Conservation (phyloP, 208 protist genomes). For the Acanthamoeba lenticulata region DNA sequence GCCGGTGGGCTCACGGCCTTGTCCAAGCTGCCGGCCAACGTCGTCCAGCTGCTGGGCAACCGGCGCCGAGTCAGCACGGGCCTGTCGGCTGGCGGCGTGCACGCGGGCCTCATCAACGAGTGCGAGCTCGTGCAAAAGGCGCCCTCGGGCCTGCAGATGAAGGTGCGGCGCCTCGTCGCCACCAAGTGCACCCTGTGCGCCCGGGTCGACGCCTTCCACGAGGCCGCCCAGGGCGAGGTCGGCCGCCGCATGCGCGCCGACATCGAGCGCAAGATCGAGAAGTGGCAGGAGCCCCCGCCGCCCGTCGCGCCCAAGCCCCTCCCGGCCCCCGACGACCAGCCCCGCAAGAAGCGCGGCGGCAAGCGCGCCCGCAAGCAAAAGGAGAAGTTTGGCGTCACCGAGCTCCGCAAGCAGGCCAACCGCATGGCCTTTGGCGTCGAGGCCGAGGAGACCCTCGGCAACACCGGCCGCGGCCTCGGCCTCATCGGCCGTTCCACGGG, state of each 20-base stretch:
- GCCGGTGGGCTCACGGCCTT: conserved; percentile 82
- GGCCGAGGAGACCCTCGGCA: conserved; percentile 76
- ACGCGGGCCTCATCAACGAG: conserved; percentile 81
- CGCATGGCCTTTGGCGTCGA: conserved; percentile 82
- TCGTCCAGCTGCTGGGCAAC: conserved; percentile 76
- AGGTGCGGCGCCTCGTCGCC: conserved; percentile 53
- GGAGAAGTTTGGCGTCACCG: conserved; percentile 76
- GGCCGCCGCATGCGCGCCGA: conserved; percentile 76
- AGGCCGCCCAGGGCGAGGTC: conserved; percentile 32
- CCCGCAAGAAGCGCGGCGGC: conserved; percentile 79
- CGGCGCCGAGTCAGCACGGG: conserved; percentile 65
- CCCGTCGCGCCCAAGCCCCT: conserved; percentile 80
- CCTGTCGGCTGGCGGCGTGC: conserved; percentile 72
- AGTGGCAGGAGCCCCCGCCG: conserved; percentile 83
- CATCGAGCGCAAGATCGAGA: conserved; percentile 84
- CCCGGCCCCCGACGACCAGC: conserved; percentile 78
- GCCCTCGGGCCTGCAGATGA: conserved; percentile 59
- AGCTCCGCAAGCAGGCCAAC: conserved; percentile 78
- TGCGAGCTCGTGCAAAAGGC: conserved; percentile 74
- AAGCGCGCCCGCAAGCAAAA: conserved; percentile 74
- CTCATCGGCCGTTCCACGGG: conserved; percentile 76
- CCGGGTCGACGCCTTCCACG: conserved; percentile 75
- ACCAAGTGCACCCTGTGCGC: conserved; percentile 79
- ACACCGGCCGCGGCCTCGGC: conserved; percentile 74
- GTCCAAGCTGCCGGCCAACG: conserved; percentile 82